Evolutionary conservation across 2,329 filamentous ascomycete species (phyloP).

Genomic region (Scleromitrula shiraiana): DNA sequence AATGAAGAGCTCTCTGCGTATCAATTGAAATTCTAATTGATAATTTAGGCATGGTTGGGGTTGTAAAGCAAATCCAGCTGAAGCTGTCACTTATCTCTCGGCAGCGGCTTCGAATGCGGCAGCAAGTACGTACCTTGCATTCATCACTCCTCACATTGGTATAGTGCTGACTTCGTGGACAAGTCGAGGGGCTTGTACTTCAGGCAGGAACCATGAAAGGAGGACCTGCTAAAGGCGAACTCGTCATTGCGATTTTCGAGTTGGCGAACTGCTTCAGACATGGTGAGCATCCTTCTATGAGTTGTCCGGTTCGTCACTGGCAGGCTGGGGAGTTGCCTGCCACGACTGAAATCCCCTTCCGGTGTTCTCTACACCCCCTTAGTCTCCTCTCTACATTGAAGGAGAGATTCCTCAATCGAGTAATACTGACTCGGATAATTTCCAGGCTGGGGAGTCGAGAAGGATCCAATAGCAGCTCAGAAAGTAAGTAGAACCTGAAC

Average conservation of each 20-base stretch:
- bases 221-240: slow-evolving; percentile 88
- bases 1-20: background rate
- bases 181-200: slow-evolving; percentile 73
- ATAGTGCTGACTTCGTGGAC: slow-evolving; percentile 7
- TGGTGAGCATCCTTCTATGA: slow-evolving; percentile 37
- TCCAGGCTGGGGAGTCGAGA: slow-evolving; percentile 67
- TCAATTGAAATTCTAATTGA: slow-evolving; percentile 1
- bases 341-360: slow-evolving; percentile 1
- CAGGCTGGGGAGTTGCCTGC: slow-evolving; percentile 2
- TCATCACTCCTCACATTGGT: background rate
- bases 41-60: slow-evolving; percentile 80
- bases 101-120: slow-evolving; percentile 87
- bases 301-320: slow-evolving; percentile 6
- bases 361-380: background rate
- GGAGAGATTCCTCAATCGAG: background rate
- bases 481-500: slow-evolving; percentile 40
- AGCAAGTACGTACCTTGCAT: slow-evolving; percentile 33
- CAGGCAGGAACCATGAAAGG: slow-evolving; percentile 86
- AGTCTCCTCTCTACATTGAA: background rate
- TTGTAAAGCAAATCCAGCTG: slow-evolving; percentile 60
- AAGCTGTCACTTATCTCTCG: slow-evolving; percentile 77
- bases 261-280: slow-evolving; percentile 87
- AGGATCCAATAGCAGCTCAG: slow-evolving; percentile 78
- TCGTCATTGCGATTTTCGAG: slow-evolving; percentile 94
- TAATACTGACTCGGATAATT: slow-evolving; percentile 7